A percentile compares a stretch with the other conserved stretches of the same genome.
Conservation (phyloP, 768 basidiomycete species). For the Mycena vulgaris region DNA sequence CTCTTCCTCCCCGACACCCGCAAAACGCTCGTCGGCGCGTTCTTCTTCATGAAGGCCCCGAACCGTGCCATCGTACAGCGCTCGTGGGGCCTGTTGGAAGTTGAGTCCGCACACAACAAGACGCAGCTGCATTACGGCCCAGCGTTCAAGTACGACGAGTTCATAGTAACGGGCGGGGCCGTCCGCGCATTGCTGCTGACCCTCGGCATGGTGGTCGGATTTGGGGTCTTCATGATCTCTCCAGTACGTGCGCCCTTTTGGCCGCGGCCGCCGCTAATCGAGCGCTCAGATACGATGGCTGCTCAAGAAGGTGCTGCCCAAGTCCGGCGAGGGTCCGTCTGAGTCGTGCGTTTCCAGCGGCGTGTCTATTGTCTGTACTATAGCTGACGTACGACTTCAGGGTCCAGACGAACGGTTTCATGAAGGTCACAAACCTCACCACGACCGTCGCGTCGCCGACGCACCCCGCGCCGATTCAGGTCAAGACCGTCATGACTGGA, state of each 20-base stretch:
- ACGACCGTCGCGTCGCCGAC: conserved; percentile 65
- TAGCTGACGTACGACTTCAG: conserved; percentile 50
- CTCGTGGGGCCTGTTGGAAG: conserved; percentile 62
- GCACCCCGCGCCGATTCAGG: conserved; percentile 54
- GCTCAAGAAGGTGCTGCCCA: conserved; percentile 63
- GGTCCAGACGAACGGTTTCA: conserved; percentile 69
- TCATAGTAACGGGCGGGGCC: conserved; percentile 58
- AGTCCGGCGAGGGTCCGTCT: conserved; percentile 75
- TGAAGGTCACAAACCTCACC: conserved; percentile 81
- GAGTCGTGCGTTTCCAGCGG: conserved; percentile 66
- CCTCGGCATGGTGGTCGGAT: conserved; percentile 51
- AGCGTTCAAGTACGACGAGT: conserved; percentile 85
- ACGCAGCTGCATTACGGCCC: conserved; percentile 69
- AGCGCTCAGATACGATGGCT: conserved; percentile 68
- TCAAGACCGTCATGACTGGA: conserved; percentile 74
- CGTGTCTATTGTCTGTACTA: neutral
- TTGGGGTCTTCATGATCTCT: conserved; percentile 52
- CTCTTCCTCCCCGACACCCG: conserved; percentile 55
- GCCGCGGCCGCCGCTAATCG: neutral
- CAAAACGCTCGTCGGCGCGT: conserved; percentile 49
- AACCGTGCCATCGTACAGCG: conserved; percentile 63
- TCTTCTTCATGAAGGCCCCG: conserved; percentile 59
- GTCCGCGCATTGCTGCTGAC: conserved; percentile 59
- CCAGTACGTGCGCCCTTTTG: conserved; percentile 53
- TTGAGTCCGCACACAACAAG: conserved; percentile 46